Base-by-base conservation (phyloP, 164 flowering plant species). In the Chimonanthus salicifolius region DNA sequence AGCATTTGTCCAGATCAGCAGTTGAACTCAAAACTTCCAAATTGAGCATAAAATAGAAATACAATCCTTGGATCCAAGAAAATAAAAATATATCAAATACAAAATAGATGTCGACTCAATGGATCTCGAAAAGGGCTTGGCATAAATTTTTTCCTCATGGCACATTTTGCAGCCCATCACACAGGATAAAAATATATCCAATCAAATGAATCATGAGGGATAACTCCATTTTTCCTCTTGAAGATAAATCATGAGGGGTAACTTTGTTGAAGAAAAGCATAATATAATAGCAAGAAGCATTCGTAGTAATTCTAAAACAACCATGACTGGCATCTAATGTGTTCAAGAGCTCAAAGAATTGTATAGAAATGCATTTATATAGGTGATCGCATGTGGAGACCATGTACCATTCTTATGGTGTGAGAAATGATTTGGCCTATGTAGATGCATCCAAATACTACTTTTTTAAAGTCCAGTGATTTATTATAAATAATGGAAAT, bases 1-100 rank as follows among this genome's bases (percentile, higher is more conserved):
- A 74, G 68, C 68, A 74, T 45, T 47, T 20, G 18, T 18, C 47
- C 48, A 64, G 58, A 72, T 81, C 66, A 77, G 76, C 68, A 72
- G 65, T 48, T 68, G 68, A 63, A 69, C 10, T 58, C 72, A 65
- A 75, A 69, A 65, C 54, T 65, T 71, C 73, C 49, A 20, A 69
- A 63, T 49, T 70, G 62, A 15, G 20, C 5, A 71, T 48, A 62
- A 71, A 71, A 64, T 69, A 71, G 11, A 67, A 60, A 77, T 45
- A 72, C 58, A 69, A 69, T 69, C 62, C 48, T 68, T 64, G 58
- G 77, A 75, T 62, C 63, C 58, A 69, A 69, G 47, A 33, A 43
- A 74, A 74, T 58, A 18, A 48, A 46, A 73, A 54, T 48, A 47
- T 21, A 66, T 45, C 60, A 71, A 50, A 64, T 6, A 0, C 15